Percentiles rank a stretch among this genome's conserved stretches.
Evolutionary conservation across 306 rosid genomes (phyloP).

Genomic region (Trifolium repens): DNA sequence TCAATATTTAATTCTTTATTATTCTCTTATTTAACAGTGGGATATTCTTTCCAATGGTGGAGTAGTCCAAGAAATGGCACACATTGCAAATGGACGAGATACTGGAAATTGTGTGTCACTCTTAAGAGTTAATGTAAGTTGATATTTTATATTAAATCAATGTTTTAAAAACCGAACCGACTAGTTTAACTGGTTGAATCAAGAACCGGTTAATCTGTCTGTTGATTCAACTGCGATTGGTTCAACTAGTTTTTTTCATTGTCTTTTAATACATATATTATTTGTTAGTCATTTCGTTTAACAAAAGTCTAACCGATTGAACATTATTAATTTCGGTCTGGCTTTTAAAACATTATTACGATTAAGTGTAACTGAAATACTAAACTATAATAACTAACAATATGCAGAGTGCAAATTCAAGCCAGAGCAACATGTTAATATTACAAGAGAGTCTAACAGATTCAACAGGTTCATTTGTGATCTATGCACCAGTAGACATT

Average conservation of each 20-base stretch:
- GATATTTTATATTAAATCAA: background rate
- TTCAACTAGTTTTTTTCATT: no score
- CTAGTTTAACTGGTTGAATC: background rate
- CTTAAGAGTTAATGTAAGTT: conserved; percentile 79
- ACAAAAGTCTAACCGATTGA: no score
- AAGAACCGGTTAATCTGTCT: background rate
- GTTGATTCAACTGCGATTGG: background rate
- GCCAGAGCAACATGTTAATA: conserved; percentile 97
- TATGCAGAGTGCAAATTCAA: conserved; percentile 88
- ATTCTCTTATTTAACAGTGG: conserved; percentile 59
- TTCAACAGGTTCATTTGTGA: conserved; percentile 77
- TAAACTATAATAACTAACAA: background rate
- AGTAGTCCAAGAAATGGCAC: conserved; percentile 95
- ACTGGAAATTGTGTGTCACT: conserved; percentile 91
- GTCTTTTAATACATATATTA: no score
- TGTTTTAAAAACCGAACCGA: background rate
- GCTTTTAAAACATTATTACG: no score
- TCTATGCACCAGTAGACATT: conserved; percentile 90
- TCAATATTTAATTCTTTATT: background rate
- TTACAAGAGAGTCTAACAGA: conserved; percentile 92
- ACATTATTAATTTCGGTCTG: no score
- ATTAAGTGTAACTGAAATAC: background rate
- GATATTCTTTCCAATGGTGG: conserved; percentile 97
- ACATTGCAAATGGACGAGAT: conserved; percentile 88
- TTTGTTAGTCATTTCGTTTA: no score